Percentiles rank a stretch among this genome's conserved stretches.
These are phyloP conservation scores for Pythium dissotocum DNA, from an alignment of 352 stramenopile genomes.

Conservation along the genomic window DNA sequence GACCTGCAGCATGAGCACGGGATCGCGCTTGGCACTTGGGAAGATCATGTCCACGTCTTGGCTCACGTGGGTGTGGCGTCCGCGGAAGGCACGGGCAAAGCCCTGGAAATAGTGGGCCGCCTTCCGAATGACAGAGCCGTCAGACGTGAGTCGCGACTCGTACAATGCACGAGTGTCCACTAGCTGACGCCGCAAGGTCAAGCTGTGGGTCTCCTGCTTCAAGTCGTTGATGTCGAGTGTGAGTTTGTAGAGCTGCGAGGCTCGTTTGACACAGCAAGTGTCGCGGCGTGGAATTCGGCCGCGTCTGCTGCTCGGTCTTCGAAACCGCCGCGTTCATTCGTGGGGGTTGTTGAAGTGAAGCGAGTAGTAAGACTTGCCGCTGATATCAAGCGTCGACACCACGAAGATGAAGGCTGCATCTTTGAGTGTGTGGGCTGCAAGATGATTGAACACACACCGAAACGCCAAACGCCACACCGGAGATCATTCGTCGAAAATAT, in stretches of 20 bases:
- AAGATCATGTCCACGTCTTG: too few relatives aligned
- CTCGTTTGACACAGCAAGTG: neutral
- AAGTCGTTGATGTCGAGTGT: slow-evolving; percentile 25
- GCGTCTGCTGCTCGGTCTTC: too few relatives aligned
- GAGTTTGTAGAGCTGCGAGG: slow-evolving; percentile 23
- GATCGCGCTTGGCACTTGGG: slow-evolving; percentile 11
- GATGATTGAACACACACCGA: too few relatives aligned
- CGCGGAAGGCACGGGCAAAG: slow-evolving; percentile 3
- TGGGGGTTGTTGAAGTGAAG: too few relatives aligned
- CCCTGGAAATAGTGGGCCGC: slow-evolving; percentile 8
- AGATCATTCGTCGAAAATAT: too few relatives aligned
- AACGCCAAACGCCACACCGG: too few relatives aligned
- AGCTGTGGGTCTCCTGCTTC: slow-evolving; percentile 13
- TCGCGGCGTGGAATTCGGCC: too few relatives aligned
- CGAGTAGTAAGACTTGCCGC: too few relatives aligned
- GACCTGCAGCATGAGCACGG: slow-evolving; percentile 3
- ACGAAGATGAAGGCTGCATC: too few relatives aligned
- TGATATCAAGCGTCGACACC: too few relatives aligned
- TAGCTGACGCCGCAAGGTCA: slow-evolving; percentile 2
- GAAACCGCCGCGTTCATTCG: too few relatives aligned
- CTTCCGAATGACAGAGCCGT: slow-evolving; percentile 2
- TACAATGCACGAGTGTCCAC: slow-evolving; percentile 10
- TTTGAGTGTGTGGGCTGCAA: too few relatives aligned
- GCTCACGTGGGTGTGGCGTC: neutral
- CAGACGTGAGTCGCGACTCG: neutral